A percentile compares a stretch with the other conserved stretches of the same genome.
phyloP scores from a whole-genome alignment of 306 rosid species.

The Vigna reflexopilosa region DNA sequence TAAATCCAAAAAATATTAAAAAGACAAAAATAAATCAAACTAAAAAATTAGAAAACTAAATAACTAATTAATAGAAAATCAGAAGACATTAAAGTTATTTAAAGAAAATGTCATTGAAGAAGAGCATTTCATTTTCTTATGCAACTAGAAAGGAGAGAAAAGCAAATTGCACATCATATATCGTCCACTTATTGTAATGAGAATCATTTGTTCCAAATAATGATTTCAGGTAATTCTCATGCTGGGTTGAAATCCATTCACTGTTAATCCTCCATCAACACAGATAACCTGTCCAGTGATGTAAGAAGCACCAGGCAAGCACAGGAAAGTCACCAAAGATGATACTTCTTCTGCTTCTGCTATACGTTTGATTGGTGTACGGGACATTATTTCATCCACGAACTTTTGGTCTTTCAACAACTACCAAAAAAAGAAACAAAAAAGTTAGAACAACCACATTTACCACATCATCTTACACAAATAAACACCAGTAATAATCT shows the following conservation, averaged over 20 bases:
- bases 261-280: conserved; percentile 87
- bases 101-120: background rate
- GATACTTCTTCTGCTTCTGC: conserved; percentile 83
- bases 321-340: conserved; percentile 77
- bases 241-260: conserved; percentile 62
- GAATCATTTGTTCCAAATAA: background rate
- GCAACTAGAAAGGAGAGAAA: background rate
- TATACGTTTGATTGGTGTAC: conserved; percentile 70
- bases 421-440: conserved; percentile 29
- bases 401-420: conserved; percentile 56
- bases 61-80: background rate
- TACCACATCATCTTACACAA: background rate
- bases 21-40: no score
- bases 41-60: no score
- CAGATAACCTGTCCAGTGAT: conserved; percentile 78
- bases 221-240: conserved; percentile 46
- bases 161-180: background rate
- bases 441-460: background rate
- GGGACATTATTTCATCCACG: conserved; percentile 53
- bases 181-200: background rate
- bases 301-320: conserved; percentile 87
- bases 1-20: no score
- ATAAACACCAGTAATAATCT: background rate
- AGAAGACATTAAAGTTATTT: background rate
- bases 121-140: background rate